Evolutionary conservation across 352 stramenopile genomes (phyloP).

Genomic region (Phytopythium vexans): DNA sequence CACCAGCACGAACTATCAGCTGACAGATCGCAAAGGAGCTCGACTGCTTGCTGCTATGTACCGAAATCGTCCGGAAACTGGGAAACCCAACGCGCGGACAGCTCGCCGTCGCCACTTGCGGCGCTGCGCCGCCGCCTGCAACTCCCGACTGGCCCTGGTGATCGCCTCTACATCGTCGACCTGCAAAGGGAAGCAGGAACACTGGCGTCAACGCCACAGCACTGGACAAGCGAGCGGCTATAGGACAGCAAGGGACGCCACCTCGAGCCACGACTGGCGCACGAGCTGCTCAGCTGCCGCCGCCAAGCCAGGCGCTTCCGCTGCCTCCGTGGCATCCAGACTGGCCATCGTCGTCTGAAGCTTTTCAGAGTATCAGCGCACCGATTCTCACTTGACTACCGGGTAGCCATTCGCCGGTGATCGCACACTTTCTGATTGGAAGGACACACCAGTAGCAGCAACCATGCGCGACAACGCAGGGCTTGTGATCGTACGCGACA

Average conservation of each 20-base stretch:
- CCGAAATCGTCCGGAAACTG: slow-evolving; percentile 18
- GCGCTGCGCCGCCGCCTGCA: slow-evolving; percentile 13
- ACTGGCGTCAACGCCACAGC: not conserved
- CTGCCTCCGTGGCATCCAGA: not conserved
- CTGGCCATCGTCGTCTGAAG: not conserved
- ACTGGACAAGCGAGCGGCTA: slow-evolving; percentile 2
- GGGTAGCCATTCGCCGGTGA: not conserved
- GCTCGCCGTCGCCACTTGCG: slow-evolving; percentile 27
- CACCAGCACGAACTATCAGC: not conserved
- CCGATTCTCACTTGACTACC: slow-evolving; percentile 11
- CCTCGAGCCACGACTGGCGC: slow-evolving; percentile 38
- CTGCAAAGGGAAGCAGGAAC: slow-evolving; percentile 12
- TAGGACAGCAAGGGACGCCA: slow-evolving; percentile 9
- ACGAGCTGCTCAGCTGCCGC: slow-evolving; percentile 32
- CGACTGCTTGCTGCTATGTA: slow-evolving; percentile 5
- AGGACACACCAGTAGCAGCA: not conserved
- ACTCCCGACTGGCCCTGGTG: slow-evolving; percentile 14
- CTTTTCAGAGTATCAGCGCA: not conserved
- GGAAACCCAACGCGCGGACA: slow-evolving; percentile 23
- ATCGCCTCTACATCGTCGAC: slow-evolving; percentile 29
- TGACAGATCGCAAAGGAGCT: not conserved
- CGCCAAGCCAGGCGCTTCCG: not conserved
- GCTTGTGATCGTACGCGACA: slow-evolving; percentile 47
- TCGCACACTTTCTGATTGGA: not conserved
- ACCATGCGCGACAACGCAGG: slow-evolving; percentile 58